Evolutionary conservation across 2,329 filamentous ascomycete genomes (phyloP), one percentile per base, ranked within the genome.

Genomic region (Chrysoporthe austroafricana): DNA sequence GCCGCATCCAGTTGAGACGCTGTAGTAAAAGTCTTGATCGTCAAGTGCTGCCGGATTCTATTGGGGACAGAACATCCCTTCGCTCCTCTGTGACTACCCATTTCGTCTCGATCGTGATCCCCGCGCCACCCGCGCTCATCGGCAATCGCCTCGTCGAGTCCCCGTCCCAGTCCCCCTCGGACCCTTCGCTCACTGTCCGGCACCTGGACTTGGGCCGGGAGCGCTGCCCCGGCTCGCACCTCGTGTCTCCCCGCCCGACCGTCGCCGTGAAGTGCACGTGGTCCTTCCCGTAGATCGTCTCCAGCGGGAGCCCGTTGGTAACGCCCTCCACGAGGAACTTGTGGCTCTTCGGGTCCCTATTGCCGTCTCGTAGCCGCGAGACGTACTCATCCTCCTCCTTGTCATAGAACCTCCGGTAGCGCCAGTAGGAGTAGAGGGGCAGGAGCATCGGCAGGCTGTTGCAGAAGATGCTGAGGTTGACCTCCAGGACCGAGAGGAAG

Each of bases 361-460:
- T 43, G 42, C 52, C 39, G 16, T 56, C 60, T 18, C 67, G 57
- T 16, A 69, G 43, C 7, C 67, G 58, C 42, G 67, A 69, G 11
- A 69, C 64, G 46, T 69, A 69, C 50, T 69, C 67, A 46, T 69
- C 67, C 56, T 69, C 64, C 11, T 57, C 64, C 9, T 56, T 61
- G 13, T 42, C 60, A 21, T 43, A 65, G n/a, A 61, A 52, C 54
- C 46, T 61, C 9, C 67, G 60, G 21, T 69, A 43, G n/a, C 66
- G 66, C 67, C 67, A 69, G 39, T 66, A 66, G 26, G 64, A 21
- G 56, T 66, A 69, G 5, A 69, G 60, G 5, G 67, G 67, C 16
- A 69, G 60, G 13, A 69, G 64, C 67, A 69, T 69, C 4, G 67
- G 67, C 16, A 69, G 54, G 56, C 67, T 69, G 56, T 66, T 69